These are phyloP conservation scores for Emergomyces africanus DNA, from an alignment of 2,329 filamentous ascomycete species.

Conservation along the genomic window DNA sequence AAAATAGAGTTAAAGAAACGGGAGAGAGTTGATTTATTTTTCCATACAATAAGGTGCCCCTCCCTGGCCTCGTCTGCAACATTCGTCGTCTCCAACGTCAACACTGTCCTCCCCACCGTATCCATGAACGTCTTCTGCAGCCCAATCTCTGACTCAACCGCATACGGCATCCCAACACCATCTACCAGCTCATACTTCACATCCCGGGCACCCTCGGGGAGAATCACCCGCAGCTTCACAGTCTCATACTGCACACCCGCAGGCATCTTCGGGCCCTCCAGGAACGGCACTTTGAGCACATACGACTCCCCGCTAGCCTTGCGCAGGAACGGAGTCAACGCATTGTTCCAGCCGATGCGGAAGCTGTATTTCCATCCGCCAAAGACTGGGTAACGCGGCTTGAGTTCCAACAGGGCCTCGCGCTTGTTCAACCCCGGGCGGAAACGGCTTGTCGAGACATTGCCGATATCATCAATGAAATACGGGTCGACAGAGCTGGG, in stretches of 20 bases:
- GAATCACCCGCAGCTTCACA: conserved; percentile 65
- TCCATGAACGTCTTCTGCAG: conserved; percentile 88
- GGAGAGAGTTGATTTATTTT: conserved; percentile 3
- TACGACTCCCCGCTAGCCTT: conserved; percentile 53
- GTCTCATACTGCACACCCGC: conserved; percentile 82
- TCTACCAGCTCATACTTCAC: conserved; percentile 56
- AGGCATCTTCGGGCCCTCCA: conserved; percentile 75
- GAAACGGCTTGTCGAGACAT: conserved; percentile 89
- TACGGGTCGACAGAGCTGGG: conserved; percentile 72
- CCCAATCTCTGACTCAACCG: conserved; percentile 43
- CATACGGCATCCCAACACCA: conserved; percentile 52
- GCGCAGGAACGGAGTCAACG: conserved; percentile 65
- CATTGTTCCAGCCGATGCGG: conserved; percentile 88
- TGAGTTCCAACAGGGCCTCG: conserved; percentile 75
- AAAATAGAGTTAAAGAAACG: neutral
- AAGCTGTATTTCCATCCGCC: conserved; percentile 98
- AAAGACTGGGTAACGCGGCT: conserved; percentile 91
- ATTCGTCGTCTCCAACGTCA: conserved; percentile 71
- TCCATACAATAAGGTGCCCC: conserved; percentile 56
- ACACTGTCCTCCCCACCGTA: conserved; percentile 71
- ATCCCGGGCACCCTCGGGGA: conserved; percentile 76
- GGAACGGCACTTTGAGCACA: conserved; percentile 78
- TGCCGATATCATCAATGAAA: conserved; percentile 92
- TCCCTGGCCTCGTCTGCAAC: conserved; percentile 83
- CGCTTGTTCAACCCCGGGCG: conserved; percentile 43